Conservation (phyloP, 202 grass and related monocot species). For the Schoenoplectus triqueter region DNA sequence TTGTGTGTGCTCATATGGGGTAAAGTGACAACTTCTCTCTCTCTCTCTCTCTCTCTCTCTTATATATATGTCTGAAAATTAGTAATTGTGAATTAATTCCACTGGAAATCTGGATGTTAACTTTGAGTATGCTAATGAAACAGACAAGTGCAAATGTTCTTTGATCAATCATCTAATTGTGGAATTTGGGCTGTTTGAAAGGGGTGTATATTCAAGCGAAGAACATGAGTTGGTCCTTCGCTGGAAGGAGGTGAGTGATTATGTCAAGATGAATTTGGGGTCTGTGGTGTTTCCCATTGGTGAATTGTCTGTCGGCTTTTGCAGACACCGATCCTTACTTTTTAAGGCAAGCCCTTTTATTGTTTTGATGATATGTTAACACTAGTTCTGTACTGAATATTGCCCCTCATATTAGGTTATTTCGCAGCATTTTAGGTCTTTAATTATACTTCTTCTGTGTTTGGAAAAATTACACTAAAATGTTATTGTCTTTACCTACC, state of each 20-base stretch:
- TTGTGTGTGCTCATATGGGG: slow-evolving; percentile 76
- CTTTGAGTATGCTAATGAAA: slow-evolving; percentile 30
- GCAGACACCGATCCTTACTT: slow-evolving; percentile 65
- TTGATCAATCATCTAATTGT: slow-evolving; percentile 23
- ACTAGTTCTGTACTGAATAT: slow-evolving; percentile 23
- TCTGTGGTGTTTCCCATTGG: slow-evolving; percentile 81
- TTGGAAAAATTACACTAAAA: neutral
- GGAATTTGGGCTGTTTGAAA: slow-evolving; percentile 34
- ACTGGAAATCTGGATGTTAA: slow-evolving; percentile 10
- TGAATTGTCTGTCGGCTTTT: slow-evolving; percentile 71
- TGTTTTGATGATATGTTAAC: slow-evolving; percentile 21
- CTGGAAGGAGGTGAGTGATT: slow-evolving; percentile 62
- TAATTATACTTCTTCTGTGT: neutral
- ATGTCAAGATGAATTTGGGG: slow-evolving; percentile 61
- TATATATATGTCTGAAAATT: neutral
- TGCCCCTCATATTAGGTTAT: neutral
- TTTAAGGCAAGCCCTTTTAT: slow-evolving; percentile 64
- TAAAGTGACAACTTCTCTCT: slow-evolving; percentile 40
- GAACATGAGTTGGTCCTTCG: slow-evolving; percentile 55
- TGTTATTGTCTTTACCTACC: neutral
- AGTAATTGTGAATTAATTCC: neutral
- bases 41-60: slow-evolving; percentile 18
- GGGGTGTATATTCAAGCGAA: slow-evolving; percentile 61
- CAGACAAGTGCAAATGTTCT: neutral
- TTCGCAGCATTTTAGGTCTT: neutral